Evolutionary conservation across 2,329 filamentous ascomycete species (phyloP), one percentile per base, ranked within the genome.

Genomic region (Achaetomium macrosporum): DNA sequence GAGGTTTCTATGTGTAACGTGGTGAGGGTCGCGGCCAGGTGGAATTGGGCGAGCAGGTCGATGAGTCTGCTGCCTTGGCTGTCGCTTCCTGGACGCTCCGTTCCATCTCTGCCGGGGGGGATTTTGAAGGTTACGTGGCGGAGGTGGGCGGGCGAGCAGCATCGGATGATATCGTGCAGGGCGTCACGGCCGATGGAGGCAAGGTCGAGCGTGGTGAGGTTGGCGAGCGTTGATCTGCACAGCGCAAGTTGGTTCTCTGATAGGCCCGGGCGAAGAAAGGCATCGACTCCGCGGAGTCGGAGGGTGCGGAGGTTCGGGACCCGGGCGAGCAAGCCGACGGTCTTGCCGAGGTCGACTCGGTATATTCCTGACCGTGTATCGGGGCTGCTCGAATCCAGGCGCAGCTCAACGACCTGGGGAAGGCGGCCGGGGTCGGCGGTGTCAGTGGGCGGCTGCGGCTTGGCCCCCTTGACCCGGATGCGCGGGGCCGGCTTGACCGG

Each of bases 111-210:
- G 10, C 9, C 25, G 9, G 10, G 5, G 16, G n/a, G 25, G 25
- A 47, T 44, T 9, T 33, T 43, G 40, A 53, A 53, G 25, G 13
- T n/a, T 25, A 48, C 37, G 40, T 37, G 20, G 30, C 43, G 25
- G 12, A 52, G 39, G 15, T 9, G 42, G 1, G 5, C 7, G 12
- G 39, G 13, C 13, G 13, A n/a, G 37, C 37, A 51, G 43, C 16
- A 36, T 12, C 8, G 8, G 8, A 47, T 15, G 15, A 51, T 42
- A 10, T 29, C 17, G 29, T 7, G 1, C 17, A 47, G 5, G 11
- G 29, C 16, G 5, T n/a, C 13, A 2, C 7, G 11, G 50, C 19
- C 35, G 9, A 19, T 42, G 15, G 43, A 35, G n/a, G 19, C 11
- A 7, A 51, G 15, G 9, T 51, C 15, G 29, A 51, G 50, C 36